These are phyloP conservation scores for Acacia crassicarpa DNA, from an alignment of 306 rosid genomes.

Conservation along the genomic window DNA sequence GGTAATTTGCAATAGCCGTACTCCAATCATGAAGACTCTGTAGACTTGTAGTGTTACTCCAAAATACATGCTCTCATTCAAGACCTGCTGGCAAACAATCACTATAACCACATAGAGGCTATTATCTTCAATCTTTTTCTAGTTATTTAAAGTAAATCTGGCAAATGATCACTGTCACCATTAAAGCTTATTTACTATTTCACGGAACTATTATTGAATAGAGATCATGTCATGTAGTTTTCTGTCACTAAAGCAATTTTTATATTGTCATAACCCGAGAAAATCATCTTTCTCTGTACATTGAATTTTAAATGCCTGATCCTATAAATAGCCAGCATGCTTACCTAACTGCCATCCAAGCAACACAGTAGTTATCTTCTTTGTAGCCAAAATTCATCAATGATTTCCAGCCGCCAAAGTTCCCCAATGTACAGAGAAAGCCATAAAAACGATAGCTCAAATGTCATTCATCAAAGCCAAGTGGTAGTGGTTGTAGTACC, in stretches of 20 bases:
- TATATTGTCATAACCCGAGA: not conserved
- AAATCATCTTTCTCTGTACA: not conserved
- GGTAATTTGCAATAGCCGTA: not conserved
- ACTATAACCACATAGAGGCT: not conserved
- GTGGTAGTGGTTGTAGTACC: conserved; percentile 56
- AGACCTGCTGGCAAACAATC: not conserved
- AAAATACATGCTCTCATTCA: not conserved
- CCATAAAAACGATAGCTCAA: conserved; percentile 7
- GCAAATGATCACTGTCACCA: not conserved
- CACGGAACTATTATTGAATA: not conserved
- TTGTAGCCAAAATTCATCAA: not conserved
- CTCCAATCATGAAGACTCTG: not conserved
- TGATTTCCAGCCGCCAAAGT: not conserved
- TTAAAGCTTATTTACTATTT: not conserved
- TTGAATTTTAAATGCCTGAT: not conserved
- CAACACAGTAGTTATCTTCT: not conserved
- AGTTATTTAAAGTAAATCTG: not conserved
- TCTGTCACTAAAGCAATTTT: not conserved
- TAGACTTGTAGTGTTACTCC: not conserved
- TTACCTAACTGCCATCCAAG: not conserved
- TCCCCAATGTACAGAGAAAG: conserved; percentile 27
- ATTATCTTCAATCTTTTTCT: not conserved
- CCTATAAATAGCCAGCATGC: not conserved
- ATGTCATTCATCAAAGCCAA: conserved; percentile 21
- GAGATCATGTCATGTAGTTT: not conserved